phyloP scores from a whole-genome alignment of 2,329 filamentous ascomycete species.

The Fonsecaea erecta region DNA sequence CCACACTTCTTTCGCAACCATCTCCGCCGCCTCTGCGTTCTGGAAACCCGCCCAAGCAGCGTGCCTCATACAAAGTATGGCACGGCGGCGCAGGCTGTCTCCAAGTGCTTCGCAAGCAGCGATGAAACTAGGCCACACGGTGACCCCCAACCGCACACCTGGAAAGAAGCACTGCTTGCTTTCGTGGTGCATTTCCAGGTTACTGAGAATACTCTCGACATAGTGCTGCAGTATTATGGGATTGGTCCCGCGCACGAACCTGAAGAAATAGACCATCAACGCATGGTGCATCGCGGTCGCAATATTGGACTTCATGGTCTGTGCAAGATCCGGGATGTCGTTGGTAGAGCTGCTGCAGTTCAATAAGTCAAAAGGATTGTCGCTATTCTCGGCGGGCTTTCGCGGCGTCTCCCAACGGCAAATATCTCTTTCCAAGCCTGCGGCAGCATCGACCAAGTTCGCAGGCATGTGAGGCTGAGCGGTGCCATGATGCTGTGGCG shows the following conservation, averaged over 20 bases:
- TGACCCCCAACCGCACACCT: constrained; percentile 36
- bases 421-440: constrained; percentile 10
- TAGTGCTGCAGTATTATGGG: constrained; percentile 48
- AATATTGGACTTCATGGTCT: constrained; percentile 35
- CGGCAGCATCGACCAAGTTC: neutral
- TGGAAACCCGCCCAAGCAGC: constrained; percentile 15
- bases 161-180: constrained; percentile 9
- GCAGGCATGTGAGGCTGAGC: constrained; percentile 4
- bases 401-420: neutral
- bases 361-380: neutral
- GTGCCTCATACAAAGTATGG: constrained; percentile 17
- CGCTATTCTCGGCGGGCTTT: neutral
- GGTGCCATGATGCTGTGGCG: constrained; percentile 4
- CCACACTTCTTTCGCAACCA: constrained; percentile 18
- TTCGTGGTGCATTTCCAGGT: constrained; percentile 46
- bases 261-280: constrained; percentile 53
- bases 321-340: neutral
- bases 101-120: constrained; percentile 50
- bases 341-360: neutral
- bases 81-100: constrained; percentile 9
- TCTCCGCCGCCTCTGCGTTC: constrained; percentile 15
- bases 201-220: constrained; percentile 47
- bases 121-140: constrained; percentile 53
- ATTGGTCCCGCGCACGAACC: constrained; percentile 49
- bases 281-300: constrained; percentile 50